Evolutionary conservation across 305 asterid species (phyloP).

Genomic region (Solanum chacoense): DNA sequence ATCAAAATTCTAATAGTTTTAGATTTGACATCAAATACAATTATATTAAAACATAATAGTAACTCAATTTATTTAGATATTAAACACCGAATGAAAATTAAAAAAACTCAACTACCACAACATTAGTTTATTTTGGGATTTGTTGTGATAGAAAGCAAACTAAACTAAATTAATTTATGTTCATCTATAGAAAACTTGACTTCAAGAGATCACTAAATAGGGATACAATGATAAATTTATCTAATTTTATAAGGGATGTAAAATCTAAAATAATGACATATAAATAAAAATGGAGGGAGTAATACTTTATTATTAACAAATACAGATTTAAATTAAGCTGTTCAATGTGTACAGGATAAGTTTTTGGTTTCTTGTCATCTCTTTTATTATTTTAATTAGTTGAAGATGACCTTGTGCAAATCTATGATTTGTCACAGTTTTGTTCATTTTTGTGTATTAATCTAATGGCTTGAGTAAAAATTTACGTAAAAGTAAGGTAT

Average conservation of each 20-base stretch:
- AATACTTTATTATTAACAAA: no score
- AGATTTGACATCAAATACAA: background rate
- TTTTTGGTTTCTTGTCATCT: background rate
- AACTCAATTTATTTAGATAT: background rate
- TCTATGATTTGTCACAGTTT: background rate
- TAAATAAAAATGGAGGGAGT: background rate
- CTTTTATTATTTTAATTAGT: background rate
- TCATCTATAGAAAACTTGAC: no score
- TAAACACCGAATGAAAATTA: no score
- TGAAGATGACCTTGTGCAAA: background rate
- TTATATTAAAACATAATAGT: background rate
- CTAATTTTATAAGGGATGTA: accelerated
- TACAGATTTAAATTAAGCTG: background rate
- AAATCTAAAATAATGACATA: background rate
- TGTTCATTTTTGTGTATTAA: background rate
- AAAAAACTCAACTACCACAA: background rate
- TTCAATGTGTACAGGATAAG: background rate
- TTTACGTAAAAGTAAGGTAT: background rate
- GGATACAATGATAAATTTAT: no score
- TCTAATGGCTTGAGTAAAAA: background rate
- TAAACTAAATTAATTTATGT: background rate
- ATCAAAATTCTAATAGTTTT: background rate
- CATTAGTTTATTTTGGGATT: background rate
- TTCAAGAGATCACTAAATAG: no score
- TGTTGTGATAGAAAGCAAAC: background rate